Conservation (phyloP, 306 rosid species). For the Potentilla sterilis region DNA sequence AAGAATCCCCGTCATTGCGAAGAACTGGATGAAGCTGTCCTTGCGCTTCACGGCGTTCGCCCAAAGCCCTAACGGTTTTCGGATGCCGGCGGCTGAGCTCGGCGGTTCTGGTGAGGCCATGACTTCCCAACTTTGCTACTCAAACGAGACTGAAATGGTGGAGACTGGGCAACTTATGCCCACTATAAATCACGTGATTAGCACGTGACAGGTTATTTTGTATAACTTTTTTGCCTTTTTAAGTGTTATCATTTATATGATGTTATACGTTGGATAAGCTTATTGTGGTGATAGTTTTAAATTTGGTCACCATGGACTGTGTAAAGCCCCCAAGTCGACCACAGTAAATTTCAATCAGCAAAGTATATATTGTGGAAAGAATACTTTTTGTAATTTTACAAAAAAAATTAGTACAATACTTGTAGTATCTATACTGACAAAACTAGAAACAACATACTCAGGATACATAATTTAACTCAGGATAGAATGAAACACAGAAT, state of each 20-base stretch:
- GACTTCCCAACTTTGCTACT: not conserved
- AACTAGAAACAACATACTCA: not conserved
- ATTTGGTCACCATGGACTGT: no score
- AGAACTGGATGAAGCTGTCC: slow-evolving; percentile 69
- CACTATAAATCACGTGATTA: not conserved
- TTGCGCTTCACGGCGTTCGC: slow-evolving; percentile 54
- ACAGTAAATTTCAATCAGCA: no score
- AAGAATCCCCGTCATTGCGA: slow-evolving; percentile 76
- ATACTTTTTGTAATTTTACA: no score
- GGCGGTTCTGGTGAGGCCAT: slow-evolving; percentile 58
- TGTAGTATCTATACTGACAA: not conserved
- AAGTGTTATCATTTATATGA: no score
- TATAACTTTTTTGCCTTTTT: no score
- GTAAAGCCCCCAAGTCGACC: no score
- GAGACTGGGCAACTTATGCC: not conserved
- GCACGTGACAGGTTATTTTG: not conserved
- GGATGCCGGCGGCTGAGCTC: slow-evolving; percentile 28
- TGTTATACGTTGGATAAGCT: no score
- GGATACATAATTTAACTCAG: not conserved
- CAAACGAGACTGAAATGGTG: not conserved
- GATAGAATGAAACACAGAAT: not conserved
- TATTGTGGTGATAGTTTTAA: no score
- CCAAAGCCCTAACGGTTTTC: slow-evolving; percentile 24
- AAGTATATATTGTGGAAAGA: no score
- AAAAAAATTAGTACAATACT: no score